phyloP scores from a whole-genome alignment of 2,329 filamentous ascomycete genomes.

The Verticillium longisporum region DNA sequence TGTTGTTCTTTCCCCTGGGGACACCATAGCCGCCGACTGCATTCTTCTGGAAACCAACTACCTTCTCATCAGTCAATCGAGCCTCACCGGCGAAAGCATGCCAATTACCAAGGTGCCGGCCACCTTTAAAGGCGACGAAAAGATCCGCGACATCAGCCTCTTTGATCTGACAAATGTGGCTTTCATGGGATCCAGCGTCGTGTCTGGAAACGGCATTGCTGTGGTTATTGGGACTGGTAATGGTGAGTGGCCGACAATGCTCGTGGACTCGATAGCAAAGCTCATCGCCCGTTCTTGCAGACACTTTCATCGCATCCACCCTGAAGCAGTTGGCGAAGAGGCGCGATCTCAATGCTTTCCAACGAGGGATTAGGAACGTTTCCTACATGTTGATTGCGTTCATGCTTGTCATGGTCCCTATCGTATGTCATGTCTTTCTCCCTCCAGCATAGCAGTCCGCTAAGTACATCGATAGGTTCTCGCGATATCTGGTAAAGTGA shows the following conservation, averaged over 20 bases:
- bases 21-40: slow-evolving; percentile 20
- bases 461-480: slow-evolving; percentile 10
- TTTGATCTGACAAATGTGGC: slow-evolving; percentile 19
- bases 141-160: slow-evolving; percentile 8
- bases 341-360: slow-evolving; percentile 18
- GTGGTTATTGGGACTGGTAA: slow-evolving; percentile 17
- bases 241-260: not conserved
- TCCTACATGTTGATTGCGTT: slow-evolving; percentile 21
- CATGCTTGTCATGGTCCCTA: slow-evolving; percentile 21
- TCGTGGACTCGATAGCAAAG: not conserved
- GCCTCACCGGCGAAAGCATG: slow-evolving; percentile 20
- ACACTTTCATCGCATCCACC: slow-evolving; percentile 16
- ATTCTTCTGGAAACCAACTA: slow-evolving; percentile 18
- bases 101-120: slow-evolving; percentile 15
- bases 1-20: slow-evolving; percentile 14
- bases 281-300: slow-evolving; percentile 10
- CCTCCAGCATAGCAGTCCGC: no score
- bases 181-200: slow-evolving; percentile 20
- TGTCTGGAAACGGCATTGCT: slow-evolving; percentile 18
- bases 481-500: slow-evolving; percentile 16
- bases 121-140: slow-evolving; percentile 9
- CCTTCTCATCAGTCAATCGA: slow-evolving; percentile 20
- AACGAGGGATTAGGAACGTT: slow-evolving; percentile 19
- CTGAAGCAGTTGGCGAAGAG: slow-evolving; percentile 16
- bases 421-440: slow-evolving; percentile 12